Conservation (phyloP, 257 asterid species). For the Solanum paucissectum region DNA sequence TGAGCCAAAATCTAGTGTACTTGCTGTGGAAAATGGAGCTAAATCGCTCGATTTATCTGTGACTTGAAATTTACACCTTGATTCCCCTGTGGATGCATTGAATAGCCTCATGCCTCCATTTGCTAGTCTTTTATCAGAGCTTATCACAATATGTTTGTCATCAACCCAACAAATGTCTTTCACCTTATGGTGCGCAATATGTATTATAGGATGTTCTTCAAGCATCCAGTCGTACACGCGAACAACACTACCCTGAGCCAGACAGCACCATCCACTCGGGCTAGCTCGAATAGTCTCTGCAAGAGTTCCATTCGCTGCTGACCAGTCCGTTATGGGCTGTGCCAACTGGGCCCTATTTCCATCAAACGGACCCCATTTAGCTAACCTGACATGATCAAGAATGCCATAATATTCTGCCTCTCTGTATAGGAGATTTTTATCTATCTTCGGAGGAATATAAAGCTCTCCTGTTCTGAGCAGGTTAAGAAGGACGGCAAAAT, state of each 20-base stretch:
- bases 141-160: constrained; percentile 42
- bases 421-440: constrained; percentile 44
- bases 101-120: constrained; percentile 74
- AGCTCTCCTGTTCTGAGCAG: constrained; percentile 82
- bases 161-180: constrained; percentile 69
- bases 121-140: constrained; percentile 60
- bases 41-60: constrained; percentile 26
- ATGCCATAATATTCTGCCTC: constrained; percentile 75
- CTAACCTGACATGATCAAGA: constrained; percentile 57
- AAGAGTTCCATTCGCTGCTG: constrained; percentile 47
- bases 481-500: constrained; percentile 66
- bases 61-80: constrained; percentile 47
- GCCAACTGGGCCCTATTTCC: constrained; percentile 54
- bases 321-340: constrained; percentile 37
- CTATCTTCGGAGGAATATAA: constrained; percentile 42
- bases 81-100: constrained; percentile 42
- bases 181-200: constrained; percentile 65
- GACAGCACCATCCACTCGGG: constrained; percentile 80
- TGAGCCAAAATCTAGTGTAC: constrained; percentile 47
- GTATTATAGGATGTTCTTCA: constrained; percentile 61
- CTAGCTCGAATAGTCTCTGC: constrained; percentile 67
- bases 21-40: constrained; percentile 25
- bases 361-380: constrained; percentile 68
- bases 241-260: constrained; percentile 69
- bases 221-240: constrained; percentile 86